Conservation (phyloP, 345 rosid species). For the Boechera divaricarpa region DNA sequence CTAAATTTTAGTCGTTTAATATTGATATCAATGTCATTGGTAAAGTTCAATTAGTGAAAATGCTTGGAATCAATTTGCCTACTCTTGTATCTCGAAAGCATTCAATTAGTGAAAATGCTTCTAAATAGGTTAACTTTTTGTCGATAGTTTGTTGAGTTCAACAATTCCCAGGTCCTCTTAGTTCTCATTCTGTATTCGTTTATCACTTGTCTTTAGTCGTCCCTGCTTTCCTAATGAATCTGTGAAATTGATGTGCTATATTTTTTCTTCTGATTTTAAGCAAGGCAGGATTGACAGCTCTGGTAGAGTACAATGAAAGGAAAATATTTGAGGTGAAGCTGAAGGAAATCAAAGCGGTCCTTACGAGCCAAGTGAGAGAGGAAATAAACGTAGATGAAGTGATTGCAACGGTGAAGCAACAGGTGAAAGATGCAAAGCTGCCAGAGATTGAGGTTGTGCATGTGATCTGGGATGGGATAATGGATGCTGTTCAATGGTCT, state of each 20-base stretch:
- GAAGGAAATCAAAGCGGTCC: slow-evolving; percentile 86
- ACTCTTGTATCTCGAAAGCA: too few relatives aligned
- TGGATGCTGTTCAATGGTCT: slow-evolving; percentile 99
- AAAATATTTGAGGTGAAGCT: slow-evolving; percentile 86
- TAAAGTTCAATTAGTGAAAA: not conserved
- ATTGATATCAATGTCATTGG: not conserved
- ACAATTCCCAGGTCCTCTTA: not conserved
- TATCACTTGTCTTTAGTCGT: not conserved
- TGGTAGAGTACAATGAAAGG: slow-evolving; percentile 96
- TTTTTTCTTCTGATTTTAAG: slow-evolving; percentile 50
- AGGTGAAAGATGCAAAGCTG: slow-evolving; percentile 78
- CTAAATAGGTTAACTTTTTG: not conserved
- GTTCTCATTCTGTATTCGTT: not conserved
- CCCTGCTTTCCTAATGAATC: not conserved
- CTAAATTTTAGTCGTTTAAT: not conserved
- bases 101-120: not conserved
- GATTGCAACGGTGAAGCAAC: slow-evolving; percentile 80
- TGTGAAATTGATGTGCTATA: not conserved
- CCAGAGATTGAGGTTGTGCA: slow-evolving; percentile 78
- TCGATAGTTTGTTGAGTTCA: not conserved
- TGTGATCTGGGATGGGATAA: slow-evolving; percentile 87
- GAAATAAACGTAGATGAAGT: slow-evolving; percentile 78
- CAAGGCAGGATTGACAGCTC: slow-evolving; percentile 77
- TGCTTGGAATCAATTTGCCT: not conserved
- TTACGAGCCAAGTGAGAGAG: slow-evolving; percentile 79